These are phyloP conservation scores for Neopestalotiopsis clavispora DNA, from an alignment of 2,329 filamentous ascomycete genomes.

Conservation along the genomic window DNA sequence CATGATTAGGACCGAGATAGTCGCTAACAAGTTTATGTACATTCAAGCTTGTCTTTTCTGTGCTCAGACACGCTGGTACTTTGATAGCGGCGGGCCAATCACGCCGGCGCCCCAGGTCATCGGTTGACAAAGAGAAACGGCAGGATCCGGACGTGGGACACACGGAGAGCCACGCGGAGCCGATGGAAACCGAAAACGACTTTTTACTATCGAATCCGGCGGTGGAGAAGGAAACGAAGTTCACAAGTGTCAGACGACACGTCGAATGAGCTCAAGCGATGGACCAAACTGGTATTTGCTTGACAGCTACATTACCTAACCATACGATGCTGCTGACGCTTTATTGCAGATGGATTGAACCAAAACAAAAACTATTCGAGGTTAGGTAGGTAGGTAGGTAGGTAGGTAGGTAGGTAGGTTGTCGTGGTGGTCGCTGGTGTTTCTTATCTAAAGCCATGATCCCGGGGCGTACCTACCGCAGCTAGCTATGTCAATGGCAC, in stretches of 20 bases:
- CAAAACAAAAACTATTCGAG: background rate
- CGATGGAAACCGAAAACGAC: conserved; percentile 14
- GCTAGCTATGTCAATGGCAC: background rate
- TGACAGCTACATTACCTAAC: conserved; percentile 1
- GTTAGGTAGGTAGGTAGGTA: background rate
- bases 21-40: background rate
- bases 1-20: background rate
- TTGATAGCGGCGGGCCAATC: conserved; percentile 5
- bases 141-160: background rate
- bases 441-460: background rate
- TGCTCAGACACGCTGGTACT: background rate
- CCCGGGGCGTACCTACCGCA: background rate
- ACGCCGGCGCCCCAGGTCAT: background rate
- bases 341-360: no score
- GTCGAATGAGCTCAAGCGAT: background rate
- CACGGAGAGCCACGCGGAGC: conserved; percentile 5
- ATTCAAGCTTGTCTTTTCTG: background rate
- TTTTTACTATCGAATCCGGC: background rate
- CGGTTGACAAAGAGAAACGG: conserved; percentile 17
- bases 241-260: background rate
- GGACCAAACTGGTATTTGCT: background rate
- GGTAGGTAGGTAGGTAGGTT: no score
- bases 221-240: background rate
- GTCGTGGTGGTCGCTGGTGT: background rate
- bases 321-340: background rate